Conservation (phyloP, 2,329 filamentous ascomycete genomes). For the Colletotrichum orbiculare region DNA sequence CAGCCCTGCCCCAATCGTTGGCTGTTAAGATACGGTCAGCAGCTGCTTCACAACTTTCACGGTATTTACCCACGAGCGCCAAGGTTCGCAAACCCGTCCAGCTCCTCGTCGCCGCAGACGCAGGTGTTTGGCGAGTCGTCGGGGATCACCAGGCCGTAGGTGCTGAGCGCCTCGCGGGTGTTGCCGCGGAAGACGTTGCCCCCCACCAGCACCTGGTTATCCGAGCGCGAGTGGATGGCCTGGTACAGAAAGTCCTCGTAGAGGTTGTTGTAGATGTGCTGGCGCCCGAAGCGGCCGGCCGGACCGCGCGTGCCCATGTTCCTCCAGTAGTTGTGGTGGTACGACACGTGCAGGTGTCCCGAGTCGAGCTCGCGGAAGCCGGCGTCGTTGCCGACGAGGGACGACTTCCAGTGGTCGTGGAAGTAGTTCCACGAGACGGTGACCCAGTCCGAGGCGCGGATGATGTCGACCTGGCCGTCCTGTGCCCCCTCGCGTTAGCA, state of each 20-base stretch:
- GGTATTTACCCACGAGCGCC: constrained; percentile 56
- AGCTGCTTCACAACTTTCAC: constrained; percentile 33
- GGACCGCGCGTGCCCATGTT: constrained; percentile 59
- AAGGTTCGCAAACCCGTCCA: constrained; percentile 65
- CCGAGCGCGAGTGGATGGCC: constrained; percentile 59
- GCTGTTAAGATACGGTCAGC: constrained; percentile 39
- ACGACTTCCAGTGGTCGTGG: constrained; percentile 58
- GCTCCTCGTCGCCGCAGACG: constrained; percentile 62
- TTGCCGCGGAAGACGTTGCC: constrained; percentile 59
- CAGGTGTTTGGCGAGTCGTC: constrained; percentile 65
- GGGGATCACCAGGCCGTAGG: constrained; percentile 66
- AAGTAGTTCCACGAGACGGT: constrained; percentile 62
- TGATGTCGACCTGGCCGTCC: constrained; percentile 59
- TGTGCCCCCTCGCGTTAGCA: constrained; percentile 30
- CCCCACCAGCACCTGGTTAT: constrained; percentile 61
- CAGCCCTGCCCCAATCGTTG: constrained; percentile 60
- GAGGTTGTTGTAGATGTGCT: constrained; percentile 61
- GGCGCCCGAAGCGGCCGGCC: constrained; percentile 60
- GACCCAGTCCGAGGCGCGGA: constrained; percentile 56
- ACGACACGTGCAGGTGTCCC: constrained; percentile 58
- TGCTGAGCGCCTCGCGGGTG: constrained; percentile 61
- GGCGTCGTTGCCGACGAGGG: constrained; percentile 55
- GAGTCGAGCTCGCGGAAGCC: constrained; percentile 52
- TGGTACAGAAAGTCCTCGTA: constrained; percentile 60
- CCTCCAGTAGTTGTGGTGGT: constrained; percentile 62